Base-by-base conservation (phyloP, 2,329 filamentous ascomycete genomes). In the Juglanconis sp. region DNA sequence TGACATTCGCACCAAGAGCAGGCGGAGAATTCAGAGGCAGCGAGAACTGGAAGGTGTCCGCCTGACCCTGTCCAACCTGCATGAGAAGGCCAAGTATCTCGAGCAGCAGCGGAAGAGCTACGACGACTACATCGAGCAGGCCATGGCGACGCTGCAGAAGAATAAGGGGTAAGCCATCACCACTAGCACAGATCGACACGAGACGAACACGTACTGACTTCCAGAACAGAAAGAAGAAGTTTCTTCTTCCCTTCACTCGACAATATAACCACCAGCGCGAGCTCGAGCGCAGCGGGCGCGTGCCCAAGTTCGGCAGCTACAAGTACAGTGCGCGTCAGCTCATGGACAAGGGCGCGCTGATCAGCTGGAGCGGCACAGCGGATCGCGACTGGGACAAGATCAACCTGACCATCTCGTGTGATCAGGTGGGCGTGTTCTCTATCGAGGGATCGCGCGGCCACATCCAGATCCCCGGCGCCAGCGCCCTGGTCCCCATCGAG, bases 261-360 rank as follows among this genome's bases (percentile, higher is more conserved):
- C 95, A 99, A 75, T 99, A 96, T 85, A 96, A 97, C 75, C 95
- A 99, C 76, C 92, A 98, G 78, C 89, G 92, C 66, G 95, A 99
- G 77, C 87, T 99, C 36, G 92, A 97, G 71, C 89, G 92, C 61
- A 89, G 90, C 7, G 95, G 95, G 34, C 91, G 94, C 53, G 91
- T 96, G 56, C 96, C 96, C 74, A 96, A 96, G 73, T 99, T 99
- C 72, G 95, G 96, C 64, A 96, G 91, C 42, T 99, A 90, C 86
- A 98, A 98, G 79, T 99, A 99, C 79, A 94, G 90, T 57, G 93
- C 92, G 4, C 89, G 92, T 55, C 88, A 90, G 53, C 85, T 99
- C 7, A 88, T 88, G 2, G 94, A 98, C 71, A 97, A 96, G 77
- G 95, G 95, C 57, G 95, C 98, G 6, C 81, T 99, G 15, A 91